phyloP scores from a whole-genome alignment of 2,329 filamentous ascomycete species.

The Plenodomus tracheiphilus region DNA sequence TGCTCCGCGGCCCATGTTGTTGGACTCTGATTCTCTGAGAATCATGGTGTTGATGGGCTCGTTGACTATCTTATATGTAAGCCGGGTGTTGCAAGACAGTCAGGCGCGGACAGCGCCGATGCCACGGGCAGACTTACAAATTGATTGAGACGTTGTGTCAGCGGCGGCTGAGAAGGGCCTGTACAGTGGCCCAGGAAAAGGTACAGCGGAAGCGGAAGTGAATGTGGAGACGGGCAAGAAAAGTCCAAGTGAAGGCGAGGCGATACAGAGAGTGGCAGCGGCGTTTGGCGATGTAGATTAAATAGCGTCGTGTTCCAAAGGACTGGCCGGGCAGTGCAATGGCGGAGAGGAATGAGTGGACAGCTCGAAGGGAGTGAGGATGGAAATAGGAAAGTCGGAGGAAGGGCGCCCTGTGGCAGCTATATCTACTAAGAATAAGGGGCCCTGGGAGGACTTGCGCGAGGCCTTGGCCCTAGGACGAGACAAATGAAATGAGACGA shows the following conservation, averaged over 20 bases:
- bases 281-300: slow-evolving; percentile 23
- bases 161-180: slow-evolving; percentile 26
- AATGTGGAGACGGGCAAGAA: slow-evolving; percentile 20
- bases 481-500: slow-evolving; percentile 46
- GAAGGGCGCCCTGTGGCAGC: slow-evolving; percentile 35
- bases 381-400: slow-evolving; percentile 23
- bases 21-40: slow-evolving; percentile 46
- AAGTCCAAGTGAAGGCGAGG: slow-evolving; percentile 6
- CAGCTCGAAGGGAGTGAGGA: slow-evolving; percentile 30
- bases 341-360: slow-evolving; percentile 27
- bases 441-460: slow-evolving; percentile 34
- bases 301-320: slow-evolving; percentile 34
- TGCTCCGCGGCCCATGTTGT: slow-evolving; percentile 54
- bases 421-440: slow-evolving; percentile 38
- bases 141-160: slow-evolving; percentile 21
- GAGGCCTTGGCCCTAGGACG: slow-evolving; percentile 41
- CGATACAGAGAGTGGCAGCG: slow-evolving; percentile 9
- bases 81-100: not conserved
- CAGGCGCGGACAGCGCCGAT: not conserved
- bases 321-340: slow-evolving; percentile 36
- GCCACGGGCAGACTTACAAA: slow-evolving; percentile 22
- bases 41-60: slow-evolving; percentile 45
- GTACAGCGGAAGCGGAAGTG: slow-evolving; percentile 11
- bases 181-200: slow-evolving; percentile 12
- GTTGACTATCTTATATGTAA: slow-evolving; percentile 32